phyloP scores from a whole-genome alignment of 2,329 filamentous ascomycete species.

The Penicillium verrucosum region DNA sequence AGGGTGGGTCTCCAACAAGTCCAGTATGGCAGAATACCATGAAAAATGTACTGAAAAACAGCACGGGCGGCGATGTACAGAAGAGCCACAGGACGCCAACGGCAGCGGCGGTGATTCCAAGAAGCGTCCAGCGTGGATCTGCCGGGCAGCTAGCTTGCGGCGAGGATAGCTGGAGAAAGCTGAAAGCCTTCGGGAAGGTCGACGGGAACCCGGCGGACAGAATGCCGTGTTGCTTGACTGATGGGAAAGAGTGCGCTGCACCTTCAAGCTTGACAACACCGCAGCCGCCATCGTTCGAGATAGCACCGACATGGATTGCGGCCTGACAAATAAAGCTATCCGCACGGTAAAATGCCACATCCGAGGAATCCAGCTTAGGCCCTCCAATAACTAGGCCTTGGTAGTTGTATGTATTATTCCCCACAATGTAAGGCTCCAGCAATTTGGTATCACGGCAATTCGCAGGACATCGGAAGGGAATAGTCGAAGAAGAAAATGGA shows the following conservation, averaged over 20 bases:
- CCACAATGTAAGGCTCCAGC: constrained; percentile 51
- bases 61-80: constrained; percentile 71
- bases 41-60: constrained; percentile 80
- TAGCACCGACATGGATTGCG: constrained; percentile 78
- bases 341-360: constrained; percentile 68
- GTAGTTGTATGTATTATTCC: constrained; percentile 52
- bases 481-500: constrained; percentile 51
- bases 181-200: constrained; percentile 83
- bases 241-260: constrained; percentile 60
- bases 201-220: constrained; percentile 75
- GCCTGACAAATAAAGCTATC: constrained; percentile 85
- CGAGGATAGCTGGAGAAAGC: constrained; percentile 62
- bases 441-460: constrained; percentile 49
- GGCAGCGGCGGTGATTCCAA: constrained; percentile 77
- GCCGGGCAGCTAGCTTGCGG: constrained; percentile 60
- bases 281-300: constrained; percentile 73
- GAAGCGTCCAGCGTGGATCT: constrained; percentile 79
- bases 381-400: constrained; percentile 53
- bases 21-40: constrained; percentile 87
- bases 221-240: constrained; percentile 69
- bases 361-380: constrained; percentile 35
- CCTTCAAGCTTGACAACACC: constrained; percentile 76
- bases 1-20: constrained; percentile 82
- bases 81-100: constrained; percentile 76
- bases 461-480: constrained; percentile 57